Percentiles rank a stretch among this genome's conserved stretches.
phyloP scores from a whole-genome alignment of 176 grass and related monocot genomes.

The Oropetium thomaeum region DNA sequence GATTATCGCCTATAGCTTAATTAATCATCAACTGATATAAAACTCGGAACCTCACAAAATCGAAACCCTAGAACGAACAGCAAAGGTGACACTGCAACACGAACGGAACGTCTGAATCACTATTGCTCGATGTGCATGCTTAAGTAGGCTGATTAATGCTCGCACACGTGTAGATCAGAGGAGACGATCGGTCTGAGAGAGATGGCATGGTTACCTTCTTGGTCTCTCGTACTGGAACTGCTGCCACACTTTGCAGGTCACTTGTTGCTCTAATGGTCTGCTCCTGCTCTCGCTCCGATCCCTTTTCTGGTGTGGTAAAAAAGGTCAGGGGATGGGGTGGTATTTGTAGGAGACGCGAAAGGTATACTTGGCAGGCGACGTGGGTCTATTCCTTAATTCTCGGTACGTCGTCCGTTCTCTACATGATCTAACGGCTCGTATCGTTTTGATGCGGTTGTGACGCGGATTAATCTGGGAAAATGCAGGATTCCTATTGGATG shows the following conservation, averaged over 20 bases:
- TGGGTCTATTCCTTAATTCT: not conserved
- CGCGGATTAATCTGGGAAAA: not conserved
- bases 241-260: not conserved
- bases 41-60: not conserved
- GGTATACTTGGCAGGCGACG: not conserved
- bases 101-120: too few species aligned
- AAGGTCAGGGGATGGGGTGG: not conserved
- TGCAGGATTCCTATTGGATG: not conserved
- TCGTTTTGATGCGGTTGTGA: not conserved
- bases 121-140: too few species aligned
- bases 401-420: not conserved
- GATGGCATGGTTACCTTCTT: not conserved
- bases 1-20: too few species aligned
- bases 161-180: too few species aligned
- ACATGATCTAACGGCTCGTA: not conserved
- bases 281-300: too few species aligned
- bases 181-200: not conserved
- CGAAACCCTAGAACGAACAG: not conserved
- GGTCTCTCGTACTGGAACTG: not conserved
- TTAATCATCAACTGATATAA: too few species aligned
- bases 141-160: too few species aligned
- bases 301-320: not conserved
- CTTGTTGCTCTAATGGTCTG: not conserved
- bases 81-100: too few species aligned
- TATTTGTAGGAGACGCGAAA: not conserved